Base-by-base conservation (phyloP, 2,329 filamentous ascomycete genomes). In the Cytospora schulzeri region DNA sequence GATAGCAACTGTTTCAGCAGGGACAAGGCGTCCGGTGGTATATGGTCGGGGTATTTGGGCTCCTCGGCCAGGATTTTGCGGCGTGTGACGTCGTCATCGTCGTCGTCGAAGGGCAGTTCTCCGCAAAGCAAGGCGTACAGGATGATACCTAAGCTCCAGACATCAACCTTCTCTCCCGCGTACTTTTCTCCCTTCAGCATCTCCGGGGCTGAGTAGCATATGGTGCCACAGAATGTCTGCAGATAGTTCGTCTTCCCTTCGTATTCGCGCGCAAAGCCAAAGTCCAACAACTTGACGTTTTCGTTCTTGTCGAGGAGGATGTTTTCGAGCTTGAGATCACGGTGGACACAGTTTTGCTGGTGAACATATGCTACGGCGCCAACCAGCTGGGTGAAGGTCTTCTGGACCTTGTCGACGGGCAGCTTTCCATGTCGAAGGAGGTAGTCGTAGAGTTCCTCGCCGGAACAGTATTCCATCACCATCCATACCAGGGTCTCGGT, bases 101-200 rank as follows among this genome's bases (percentile, higher is more conserved):
- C 95, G 69, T 98, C 95, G 76, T 99, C 95, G 71, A 96, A 99
- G 0, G 95, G 95, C 50, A 99, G 82, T 76, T 95, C 92, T 62
- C 92, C 92, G 67, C 89, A 92, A 29, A 96, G 80, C 64, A 96
- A 79, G 57, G 92, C 91, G 73, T 93, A 95, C 1, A 95, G 81
- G 66, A 96, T 95, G 62, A 96, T 89, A 15, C 92, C 91, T 69
- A 96, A 75, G 72, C 92, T 95, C 92, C 92, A 99, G 5, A 99
- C 93, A 73, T 99, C 95, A 57, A 99, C 94, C 79, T 97, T 98
- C 79, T 97, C 93, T 29, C 93, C 94, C 0, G 93, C 95, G 74
- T 99, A 99, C 76, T 96, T 98, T 76, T 99, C 95, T 48, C 93
- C 95, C 76, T 95, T 97, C 50, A 99, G 83, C 95, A 99, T 99